phyloP scores from a whole-genome alignment of 352 stramenopile species.

The Pythium diclinum region DNA sequence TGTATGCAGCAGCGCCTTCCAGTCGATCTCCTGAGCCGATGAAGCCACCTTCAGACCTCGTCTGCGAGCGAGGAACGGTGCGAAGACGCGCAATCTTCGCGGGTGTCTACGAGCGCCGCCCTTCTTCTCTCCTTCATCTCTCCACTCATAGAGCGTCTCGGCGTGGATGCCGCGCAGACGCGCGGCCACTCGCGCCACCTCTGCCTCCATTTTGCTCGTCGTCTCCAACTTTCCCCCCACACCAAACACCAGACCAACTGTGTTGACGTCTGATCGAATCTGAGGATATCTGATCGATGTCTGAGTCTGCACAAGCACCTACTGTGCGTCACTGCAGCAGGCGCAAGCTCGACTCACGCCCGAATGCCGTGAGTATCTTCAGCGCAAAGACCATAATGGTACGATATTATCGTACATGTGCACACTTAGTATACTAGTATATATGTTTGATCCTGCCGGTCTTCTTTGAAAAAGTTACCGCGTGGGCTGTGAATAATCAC shows the following conservation, averaged over 20 bases:
- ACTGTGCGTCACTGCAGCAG: constrained; percentile 41
- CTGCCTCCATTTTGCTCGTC: not conserved
- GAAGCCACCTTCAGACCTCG: not conserved
- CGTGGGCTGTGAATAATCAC: no score
- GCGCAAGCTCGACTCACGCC: constrained; percentile 52
- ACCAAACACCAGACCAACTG: not conserved
- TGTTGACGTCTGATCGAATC: not conserved
- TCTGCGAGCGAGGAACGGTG: constrained; percentile 8
- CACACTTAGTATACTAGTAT: no score
- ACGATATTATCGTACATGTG: constrained; percentile 61
- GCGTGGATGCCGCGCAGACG: not conserved
- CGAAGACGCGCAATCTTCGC: not conserved
- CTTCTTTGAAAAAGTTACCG: no score
- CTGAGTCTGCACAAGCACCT: no score
- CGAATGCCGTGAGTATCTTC: constrained; percentile 57
- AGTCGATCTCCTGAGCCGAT: constrained; percentile 1
- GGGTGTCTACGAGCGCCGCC: not conserved
- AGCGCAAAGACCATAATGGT: constrained; percentile 76
- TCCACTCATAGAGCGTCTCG: not conserved
- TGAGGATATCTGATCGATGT: not conserved
- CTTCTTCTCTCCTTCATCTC: not conserved
- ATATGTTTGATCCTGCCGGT: no score
- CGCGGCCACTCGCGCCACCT: not conserved
- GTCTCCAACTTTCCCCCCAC: not conserved
- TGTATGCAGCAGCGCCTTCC: constrained; percentile 17